phyloP scores from a whole-genome alignment of 805 yeast species.

The Torulaspora gathmanii region DNA sequence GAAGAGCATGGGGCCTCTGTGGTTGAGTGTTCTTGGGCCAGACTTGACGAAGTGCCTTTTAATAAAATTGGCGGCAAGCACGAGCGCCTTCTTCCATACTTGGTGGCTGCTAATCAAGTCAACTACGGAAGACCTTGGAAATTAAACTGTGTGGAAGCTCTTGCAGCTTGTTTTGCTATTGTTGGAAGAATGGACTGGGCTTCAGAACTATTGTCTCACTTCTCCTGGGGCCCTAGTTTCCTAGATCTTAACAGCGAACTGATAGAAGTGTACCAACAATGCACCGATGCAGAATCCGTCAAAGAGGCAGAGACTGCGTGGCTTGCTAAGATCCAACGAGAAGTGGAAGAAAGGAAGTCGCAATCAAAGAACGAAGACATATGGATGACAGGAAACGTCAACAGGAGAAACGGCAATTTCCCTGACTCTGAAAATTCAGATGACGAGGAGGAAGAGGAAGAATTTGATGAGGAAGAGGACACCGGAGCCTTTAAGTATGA shows the following conservation, averaged over 20 bases:
- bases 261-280: conserved; percentile 64
- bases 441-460: conserved; percentile 25
- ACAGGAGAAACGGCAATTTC: conserved; percentile 39
- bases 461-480: conserved; percentile 11
- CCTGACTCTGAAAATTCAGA: conserved; percentile 18
- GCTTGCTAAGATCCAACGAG: conserved; percentile 63
- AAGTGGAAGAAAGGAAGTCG: conserved; percentile 56
- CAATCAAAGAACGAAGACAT: conserved; percentile 52
- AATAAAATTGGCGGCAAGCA: conserved; percentile 83
- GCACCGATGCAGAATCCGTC: conserved; percentile 77
- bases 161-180: conserved; percentile 95
- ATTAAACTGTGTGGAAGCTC: conserved; percentile 92
- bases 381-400: conserved; percentile 77
- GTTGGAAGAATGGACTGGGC: conserved; percentile 94
- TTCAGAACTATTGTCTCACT: conserved; percentile 61
- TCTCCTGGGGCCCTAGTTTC: conserved; percentile 92
- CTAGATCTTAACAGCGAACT: conserved; percentile 77
- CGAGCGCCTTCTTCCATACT: conserved; percentile 82
- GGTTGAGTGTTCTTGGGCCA: conserved; percentile 98
- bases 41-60: conserved; percentile 96
- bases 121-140: conserved; percentile 96
- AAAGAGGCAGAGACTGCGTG: conserved; percentile 68
- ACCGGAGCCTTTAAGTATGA: conserved; percentile 13
- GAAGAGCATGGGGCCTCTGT: conserved; percentile 89
- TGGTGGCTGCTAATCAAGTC: conserved; percentile 95